Percentiles rank a stretch among this genome's conserved stretches.
phyloP scores from a whole-genome alignment of 1,284 basidiomycete genomes.

The Moesziomyces sp. region DNA sequence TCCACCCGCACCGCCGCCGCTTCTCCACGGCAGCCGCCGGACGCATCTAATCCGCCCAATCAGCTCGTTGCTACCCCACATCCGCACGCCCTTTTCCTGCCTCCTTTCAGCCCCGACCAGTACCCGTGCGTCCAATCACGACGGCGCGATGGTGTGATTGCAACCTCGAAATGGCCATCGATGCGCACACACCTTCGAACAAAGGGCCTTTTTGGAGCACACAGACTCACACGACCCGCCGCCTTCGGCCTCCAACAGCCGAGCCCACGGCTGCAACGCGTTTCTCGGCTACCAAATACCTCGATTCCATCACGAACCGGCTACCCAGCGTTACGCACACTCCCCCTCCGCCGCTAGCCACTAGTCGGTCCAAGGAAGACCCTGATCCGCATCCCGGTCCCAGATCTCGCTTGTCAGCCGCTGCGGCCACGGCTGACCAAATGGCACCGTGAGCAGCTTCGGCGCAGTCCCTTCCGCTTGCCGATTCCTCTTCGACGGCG shows the following conservation, averaged over 20 bases:
- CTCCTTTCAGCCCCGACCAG: neutral
- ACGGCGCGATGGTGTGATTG: neutral
- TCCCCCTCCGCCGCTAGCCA: neutral
- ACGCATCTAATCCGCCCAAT: neutral
- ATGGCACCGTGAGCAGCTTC: constrained; percentile 1
- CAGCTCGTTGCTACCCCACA: neutral
- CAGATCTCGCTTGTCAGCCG: no score
- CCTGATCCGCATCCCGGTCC: constrained; percentile 19
- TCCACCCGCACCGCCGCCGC: neutral
- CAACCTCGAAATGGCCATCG: no score
- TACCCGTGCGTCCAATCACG: neutral
- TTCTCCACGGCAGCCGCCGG: neutral
- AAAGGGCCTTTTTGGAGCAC: no score
- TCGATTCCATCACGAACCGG: neutral
- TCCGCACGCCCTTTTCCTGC: neutral
- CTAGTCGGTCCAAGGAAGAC: constrained; percentile 20
- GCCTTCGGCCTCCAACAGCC: neutral
- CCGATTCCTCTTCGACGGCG: neutral
- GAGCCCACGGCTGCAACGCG: neutral
- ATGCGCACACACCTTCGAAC: no score
- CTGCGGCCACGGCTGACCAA: no score
- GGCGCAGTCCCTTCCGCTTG: constrained; percentile 15
- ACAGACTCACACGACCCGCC: neutral
- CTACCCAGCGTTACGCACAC: neutral
- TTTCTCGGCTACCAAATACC: neutral